Evolutionary conservation across 1,284 basidiomycete species (phyloP).

Genomic region (Apiotrichum brassicae): DNA sequence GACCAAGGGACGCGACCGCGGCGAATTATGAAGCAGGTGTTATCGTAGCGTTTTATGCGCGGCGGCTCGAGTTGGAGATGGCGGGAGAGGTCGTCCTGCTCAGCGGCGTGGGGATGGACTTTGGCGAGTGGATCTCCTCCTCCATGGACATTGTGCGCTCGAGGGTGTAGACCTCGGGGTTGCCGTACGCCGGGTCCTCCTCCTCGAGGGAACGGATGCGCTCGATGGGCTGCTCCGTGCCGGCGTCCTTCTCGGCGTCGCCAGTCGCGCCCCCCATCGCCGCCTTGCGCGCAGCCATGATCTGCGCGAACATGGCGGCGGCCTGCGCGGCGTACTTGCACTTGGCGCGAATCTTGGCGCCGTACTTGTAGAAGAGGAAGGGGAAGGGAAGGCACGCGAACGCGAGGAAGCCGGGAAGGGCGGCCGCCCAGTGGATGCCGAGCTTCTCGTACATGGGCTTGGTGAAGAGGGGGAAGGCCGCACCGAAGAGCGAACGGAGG

Average conservation of each 20-base stretch:
- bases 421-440: conserved; percentile 62
- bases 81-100: background rate
- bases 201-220: conserved; percentile 1
- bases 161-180: conserved; percentile 16
- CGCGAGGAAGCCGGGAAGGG: conserved; percentile 58
- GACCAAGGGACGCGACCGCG: no score
- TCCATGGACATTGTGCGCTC: conserved; percentile 17
- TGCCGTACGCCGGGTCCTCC: conserved; percentile 4
- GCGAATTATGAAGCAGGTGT: no score
- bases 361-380: conserved; percentile 51
- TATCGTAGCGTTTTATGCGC: background rate
- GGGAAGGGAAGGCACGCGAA: conserved; percentile 56
- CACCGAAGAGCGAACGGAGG: conserved; percentile 60
- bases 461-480: conserved; percentile 58
- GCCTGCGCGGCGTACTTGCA: conserved; percentile 49
- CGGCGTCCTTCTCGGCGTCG: conserved; percentile 14
- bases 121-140: conserved; percentile 12
- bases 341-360: conserved; percentile 55
- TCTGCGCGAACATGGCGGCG: conserved; percentile 30
- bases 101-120: background rate
- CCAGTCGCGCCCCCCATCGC: background rate
- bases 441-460: conserved; percentile 49
- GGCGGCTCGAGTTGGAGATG: background rate
- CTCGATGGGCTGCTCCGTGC: background rate
- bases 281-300: conserved; percentile 36